Conservation (phyloP, 139 green algal species). For the Zygnema cylindricum region DNA sequence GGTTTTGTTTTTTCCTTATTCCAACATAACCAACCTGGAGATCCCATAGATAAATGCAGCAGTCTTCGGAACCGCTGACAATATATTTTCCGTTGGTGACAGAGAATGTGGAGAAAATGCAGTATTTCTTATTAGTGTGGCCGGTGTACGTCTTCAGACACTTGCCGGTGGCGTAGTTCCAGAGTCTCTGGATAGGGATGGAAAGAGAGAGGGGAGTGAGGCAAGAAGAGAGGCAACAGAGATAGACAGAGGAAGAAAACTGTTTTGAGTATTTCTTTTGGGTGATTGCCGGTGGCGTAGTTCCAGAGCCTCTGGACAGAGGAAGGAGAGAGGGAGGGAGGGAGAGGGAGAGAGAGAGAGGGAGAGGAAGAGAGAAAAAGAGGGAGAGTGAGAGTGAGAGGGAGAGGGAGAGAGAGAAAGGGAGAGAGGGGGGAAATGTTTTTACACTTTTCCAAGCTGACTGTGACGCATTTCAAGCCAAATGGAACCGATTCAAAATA, state of each 20-base stretch:
- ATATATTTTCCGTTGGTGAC: slow-evolving; percentile 70
- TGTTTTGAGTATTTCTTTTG: too few species aligned
- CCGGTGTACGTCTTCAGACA: slow-evolving; percentile 71
- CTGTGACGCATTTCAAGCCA: too few species aligned
- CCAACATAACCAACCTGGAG: slow-evolving; percentile 72
- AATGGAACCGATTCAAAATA: too few species aligned
- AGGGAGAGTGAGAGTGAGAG: too few species aligned
- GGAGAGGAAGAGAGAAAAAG: neutral
- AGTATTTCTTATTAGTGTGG: slow-evolving; percentile 68
- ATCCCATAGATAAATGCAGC: slow-evolving; percentile 79
- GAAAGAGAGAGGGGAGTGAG: neutral
- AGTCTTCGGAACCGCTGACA: slow-evolving; percentile 84
- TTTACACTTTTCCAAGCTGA: too few species aligned
- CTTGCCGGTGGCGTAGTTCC: slow-evolving; percentile 74
- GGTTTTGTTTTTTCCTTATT: too few species aligned
- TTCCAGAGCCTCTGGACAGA: slow-evolving; percentile 81
- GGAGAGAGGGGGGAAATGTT: too few species aligned
- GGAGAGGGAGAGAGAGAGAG: neutral
- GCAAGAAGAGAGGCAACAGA: neutral
- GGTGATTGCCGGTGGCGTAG: slow-evolving; percentile 69
- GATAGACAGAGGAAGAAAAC: slow-evolving; percentile 16
- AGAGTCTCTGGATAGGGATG: slow-evolving; percentile 67
- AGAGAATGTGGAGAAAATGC: slow-evolving; percentile 66
- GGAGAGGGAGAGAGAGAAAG: too few species aligned
- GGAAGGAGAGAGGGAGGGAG: neutral